A percentile compares a stretch with the other conserved stretches of the same genome.
These are phyloP conservation scores for Cladosporium sp. DNA, from an alignment of 2,329 filamentous ascomycete species.

Conservation along the genomic window DNA sequence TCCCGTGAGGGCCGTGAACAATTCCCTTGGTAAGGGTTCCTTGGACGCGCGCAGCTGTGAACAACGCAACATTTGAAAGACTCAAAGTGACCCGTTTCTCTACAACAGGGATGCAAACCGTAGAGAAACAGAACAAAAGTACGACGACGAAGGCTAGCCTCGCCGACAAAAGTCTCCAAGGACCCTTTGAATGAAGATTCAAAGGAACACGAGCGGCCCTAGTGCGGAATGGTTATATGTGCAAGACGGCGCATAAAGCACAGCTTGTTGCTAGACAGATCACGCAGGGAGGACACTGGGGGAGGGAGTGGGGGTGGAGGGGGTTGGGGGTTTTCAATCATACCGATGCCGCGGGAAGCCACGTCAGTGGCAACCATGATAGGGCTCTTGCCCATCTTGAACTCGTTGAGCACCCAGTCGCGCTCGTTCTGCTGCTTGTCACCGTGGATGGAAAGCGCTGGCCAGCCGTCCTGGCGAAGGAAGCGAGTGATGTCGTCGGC, in stretches of 20 bases:
- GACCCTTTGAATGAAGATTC: slow-evolving; percentile 73
- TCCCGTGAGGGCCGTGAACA: slow-evolving; percentile 52
- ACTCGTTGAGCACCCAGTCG: slow-evolving; percentile 99
- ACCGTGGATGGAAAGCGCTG: slow-evolving; percentile 95
- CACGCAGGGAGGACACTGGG: slow-evolving; percentile 49
- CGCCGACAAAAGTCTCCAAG: slow-evolving; percentile 69
- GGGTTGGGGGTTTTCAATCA: slow-evolving; percentile 65
- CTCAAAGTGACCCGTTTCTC: slow-evolving; percentile 70
- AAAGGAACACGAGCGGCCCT: slow-evolving; percentile 81
- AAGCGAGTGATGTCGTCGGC: slow-evolving; percentile 97
- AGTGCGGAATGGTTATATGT: slow-evolving; percentile 80
- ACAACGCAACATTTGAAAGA: slow-evolving; percentile 60
- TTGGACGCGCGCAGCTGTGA: slow-evolving; percentile 71
- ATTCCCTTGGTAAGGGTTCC: slow-evolving; percentile 63
- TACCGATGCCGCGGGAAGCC: slow-evolving; percentile 99
- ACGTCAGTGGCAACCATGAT: slow-evolving; percentile 99
- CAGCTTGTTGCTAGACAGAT: slow-evolving; percentile 74
- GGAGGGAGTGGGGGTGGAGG: slow-evolving; percentile 36
- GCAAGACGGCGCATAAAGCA: slow-evolving; percentile 82
- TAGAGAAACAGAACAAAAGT: slow-evolving; percentile 66
- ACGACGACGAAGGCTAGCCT: slow-evolving; percentile 54
- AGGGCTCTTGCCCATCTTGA: slow-evolving; percentile 98
- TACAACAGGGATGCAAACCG: slow-evolving; percentile 79
- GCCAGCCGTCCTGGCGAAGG: slow-evolving; percentile 97
- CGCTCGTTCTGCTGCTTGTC: slow-evolving; percentile 99